Percentiles rank a stretch among this genome's conserved stretches.
Conservation (phyloP, 2,329 filamentous ascomycete species). For the Saccharata proteae region DNA sequence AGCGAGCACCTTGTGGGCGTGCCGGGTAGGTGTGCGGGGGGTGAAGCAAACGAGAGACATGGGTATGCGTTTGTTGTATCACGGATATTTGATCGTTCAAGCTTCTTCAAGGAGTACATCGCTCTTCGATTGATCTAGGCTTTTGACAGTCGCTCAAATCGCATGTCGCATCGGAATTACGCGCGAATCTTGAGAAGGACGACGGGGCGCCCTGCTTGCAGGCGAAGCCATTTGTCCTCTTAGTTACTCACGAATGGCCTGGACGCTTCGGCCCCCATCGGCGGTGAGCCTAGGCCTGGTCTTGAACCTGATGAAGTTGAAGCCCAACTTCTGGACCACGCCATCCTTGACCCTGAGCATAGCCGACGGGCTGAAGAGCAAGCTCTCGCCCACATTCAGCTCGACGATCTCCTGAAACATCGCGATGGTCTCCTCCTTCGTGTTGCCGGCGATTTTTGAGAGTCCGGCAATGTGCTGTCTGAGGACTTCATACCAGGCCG, state of each 20-base stretch:
- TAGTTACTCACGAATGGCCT: conserved; percentile 3
- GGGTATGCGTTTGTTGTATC: no score
- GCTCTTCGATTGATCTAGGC: no score
- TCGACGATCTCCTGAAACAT: conserved; percentile 36
- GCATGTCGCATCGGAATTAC: no score
- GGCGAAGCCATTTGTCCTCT: no score
- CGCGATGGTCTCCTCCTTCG: conserved; percentile 11
- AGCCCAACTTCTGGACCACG: conserved; percentile 2
- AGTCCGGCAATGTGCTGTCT: conserved; percentile 36
- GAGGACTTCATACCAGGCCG: conserved; percentile 46
- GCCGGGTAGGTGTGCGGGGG: no score
- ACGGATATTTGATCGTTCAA: no score
- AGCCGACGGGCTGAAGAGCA: conserved; percentile 5
- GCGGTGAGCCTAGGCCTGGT: conserved; percentile 5
- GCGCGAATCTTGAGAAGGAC: no score
- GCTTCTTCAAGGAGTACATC: no score
- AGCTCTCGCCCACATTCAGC: conserved; percentile 15
- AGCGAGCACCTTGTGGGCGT: no score
- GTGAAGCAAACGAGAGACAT: no score
- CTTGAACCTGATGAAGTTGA: conserved; percentile 7
- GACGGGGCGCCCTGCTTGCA: no score
- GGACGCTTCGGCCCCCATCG: conserved; percentile 8
- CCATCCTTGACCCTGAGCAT: conserved; percentile 1
- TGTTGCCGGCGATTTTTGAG: conserved; percentile 7
- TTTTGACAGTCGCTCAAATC: no score